phyloP scores from a whole-genome alignment of 371 early-diverging fungal species.

The Chytridium lagenaria region DNA sequence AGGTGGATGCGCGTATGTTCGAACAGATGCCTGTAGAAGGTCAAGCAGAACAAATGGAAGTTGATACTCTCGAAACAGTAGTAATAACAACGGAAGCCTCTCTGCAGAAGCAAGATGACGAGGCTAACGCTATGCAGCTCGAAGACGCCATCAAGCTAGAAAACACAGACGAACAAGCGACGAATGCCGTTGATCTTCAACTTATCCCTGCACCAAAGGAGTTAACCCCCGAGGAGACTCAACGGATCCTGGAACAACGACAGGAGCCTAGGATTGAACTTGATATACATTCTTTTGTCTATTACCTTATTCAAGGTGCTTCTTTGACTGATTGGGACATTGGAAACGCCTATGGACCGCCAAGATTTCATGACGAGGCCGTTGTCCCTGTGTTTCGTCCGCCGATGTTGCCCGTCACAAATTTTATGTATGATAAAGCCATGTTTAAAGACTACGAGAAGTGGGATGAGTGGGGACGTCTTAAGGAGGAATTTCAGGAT shows the following conservation, averaged over 20 bases:
- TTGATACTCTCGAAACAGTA: too few species aligned
- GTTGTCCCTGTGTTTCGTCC: background rate
- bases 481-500: constrained; percentile 23
- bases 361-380: constrained; percentile 23
- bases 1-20: too few species aligned
- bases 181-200: too few species aligned
- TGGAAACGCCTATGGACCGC: constrained; percentile 23
- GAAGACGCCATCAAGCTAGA: too few species aligned
- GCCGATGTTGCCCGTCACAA: constrained; percentile 37
- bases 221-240: background rate
- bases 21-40: too few species aligned
- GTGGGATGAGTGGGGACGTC: constrained; percentile 43
- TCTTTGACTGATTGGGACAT: background rate
- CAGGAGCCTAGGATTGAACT: background rate
- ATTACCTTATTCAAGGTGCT: background rate
- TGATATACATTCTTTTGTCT: background rate
- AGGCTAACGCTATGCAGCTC: too few species aligned
- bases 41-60: too few species aligned
- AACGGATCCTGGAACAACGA: background rate
- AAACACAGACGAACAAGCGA: too few species aligned
- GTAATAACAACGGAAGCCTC: too few species aligned
- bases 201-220: background rate
- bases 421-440: constrained; percentile 21
- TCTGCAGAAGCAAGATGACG: too few species aligned
- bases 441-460: constrained; percentile 30